Base-by-base conservation (phyloP, 345 rosid species). In the Litchi chinensis region DNA sequence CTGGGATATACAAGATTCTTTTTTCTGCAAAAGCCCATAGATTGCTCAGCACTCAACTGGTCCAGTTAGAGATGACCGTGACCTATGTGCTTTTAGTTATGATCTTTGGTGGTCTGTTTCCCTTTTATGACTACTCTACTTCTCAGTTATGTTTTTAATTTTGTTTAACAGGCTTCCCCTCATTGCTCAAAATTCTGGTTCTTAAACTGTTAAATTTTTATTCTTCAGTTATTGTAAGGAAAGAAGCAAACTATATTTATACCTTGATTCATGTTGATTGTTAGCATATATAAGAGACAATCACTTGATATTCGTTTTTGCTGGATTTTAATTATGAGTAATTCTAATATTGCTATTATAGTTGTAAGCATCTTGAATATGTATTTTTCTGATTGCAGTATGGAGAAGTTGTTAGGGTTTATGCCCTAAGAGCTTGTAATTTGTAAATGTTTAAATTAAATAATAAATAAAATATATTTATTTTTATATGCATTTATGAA, bases 341-440 rank as follows among this genome's bases (percentile, higher is more conserved):
- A 28, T 28, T 28, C 32, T 40, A 28, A 39, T 60, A 40, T 71
- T 22, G 16, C 22, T 21, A 10, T 63, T 59, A 16, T 63, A 44
- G 15, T 74, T n/a, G 10, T 24, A 44, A 43, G 13, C 41, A 8
- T 43, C 44, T 26, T 0, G 6, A 13, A 59, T 40, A 44, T 54
- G 4, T 18, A 37, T 78, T 77, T 57, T 40, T 79, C 76, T 46
- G 66, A 64, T 68, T 85, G 76, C 86, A 91, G 98, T 73, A 64
- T 73, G 76, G 88, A 87, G 77, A n/a, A n/a, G n/a, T n/a, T n/a
- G n/a, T n/a, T n/a, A n/a, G n/a, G n/a, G n/a, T n/a, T n/a, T n/a
- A n/a, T n/a, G n/a, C n/a, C n/a, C n/a, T n/a, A n/a, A n/a, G n/a
- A n/a, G n/a, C n/a, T n/a, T n/a, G n/a, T n/a, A n/a, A n/a, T n/a